Conservation (phyloP, 805 yeast species). For the Candida sithepensis region DNA sequence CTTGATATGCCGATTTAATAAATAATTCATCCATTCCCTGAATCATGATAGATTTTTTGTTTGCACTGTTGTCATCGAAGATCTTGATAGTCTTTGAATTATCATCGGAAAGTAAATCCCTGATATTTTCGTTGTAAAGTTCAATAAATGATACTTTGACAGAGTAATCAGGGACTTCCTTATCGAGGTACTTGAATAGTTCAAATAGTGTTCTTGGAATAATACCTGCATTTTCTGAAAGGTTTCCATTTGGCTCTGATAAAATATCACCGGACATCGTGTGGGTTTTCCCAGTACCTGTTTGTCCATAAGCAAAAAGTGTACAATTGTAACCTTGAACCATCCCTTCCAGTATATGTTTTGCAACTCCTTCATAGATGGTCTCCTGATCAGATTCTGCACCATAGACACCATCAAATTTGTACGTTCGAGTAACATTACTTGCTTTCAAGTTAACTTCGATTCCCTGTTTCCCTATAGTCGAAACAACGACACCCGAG, state of each 20-base stretch:
- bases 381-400: conserved; percentile 71
- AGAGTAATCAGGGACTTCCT: conserved; percentile 47
- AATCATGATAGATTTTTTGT: conserved; percentile 42
- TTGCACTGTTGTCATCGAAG: conserved; percentile 42
- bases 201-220: conserved; percentile 57
- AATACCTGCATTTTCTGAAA: conserved; percentile 55
- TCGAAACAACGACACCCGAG: conserved; percentile 58
- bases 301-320: conserved; percentile 72
- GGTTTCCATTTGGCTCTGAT: conserved; percentile 23
- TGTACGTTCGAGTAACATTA: conserved; percentile 40
- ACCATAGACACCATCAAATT: conserved; percentile 80
- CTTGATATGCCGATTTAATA: conserved; percentile 48
- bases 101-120: conserved; percentile 55
- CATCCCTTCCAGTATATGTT: conserved; percentile 60
- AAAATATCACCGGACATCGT: conserved; percentile 71
- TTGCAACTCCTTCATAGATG: conserved; percentile 65
- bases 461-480: conserved; percentile 41
- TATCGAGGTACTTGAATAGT: conserved; percentile 48
- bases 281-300: conserved; percentile 86
- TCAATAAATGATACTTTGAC: conserved; percentile 82
- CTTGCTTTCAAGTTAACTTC: conserved; percentile 42
- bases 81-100: conserved; percentile 50
- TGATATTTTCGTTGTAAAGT: conserved; percentile 80
- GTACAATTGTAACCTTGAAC: conserved; percentile 78
- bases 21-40: conserved; percentile 57